Percentiles rank a stretch among this genome's conserved stretches.
phyloP scores from a whole-genome alignment of 2,329 filamentous ascomycete genomes.

The Ampelomyces quisqualis region DNA sequence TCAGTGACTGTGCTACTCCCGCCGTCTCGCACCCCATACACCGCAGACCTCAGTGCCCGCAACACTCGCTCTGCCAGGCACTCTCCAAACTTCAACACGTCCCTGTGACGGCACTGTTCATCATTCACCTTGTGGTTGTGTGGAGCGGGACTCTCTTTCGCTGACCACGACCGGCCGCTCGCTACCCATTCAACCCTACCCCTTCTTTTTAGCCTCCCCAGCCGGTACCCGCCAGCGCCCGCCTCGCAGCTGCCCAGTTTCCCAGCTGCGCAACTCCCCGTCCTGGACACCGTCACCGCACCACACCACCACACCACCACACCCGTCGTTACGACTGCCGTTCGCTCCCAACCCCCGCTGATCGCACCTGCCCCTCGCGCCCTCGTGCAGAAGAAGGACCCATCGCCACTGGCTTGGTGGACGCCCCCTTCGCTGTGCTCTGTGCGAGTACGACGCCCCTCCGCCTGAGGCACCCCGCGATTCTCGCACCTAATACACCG shows the following conservation, averaged over 20 bases:
- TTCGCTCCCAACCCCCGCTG: conserved; percentile 28
- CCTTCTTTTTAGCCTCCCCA: conserved; percentile 18
- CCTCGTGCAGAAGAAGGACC: conserved; percentile 12
- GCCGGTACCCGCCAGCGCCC: conserved; percentile 29
- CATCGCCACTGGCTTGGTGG: conserved; percentile 41
- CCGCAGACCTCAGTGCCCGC: too few species aligned
- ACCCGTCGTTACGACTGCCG: conserved; percentile 22
- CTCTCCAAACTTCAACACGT: conserved; percentile 19
- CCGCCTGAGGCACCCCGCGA: conserved; percentile 18
- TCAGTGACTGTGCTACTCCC: too few species aligned
- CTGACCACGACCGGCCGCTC: conserved; percentile 36
- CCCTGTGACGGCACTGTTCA: conserved; percentile 21
- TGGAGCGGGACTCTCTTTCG: conserved; percentile 19
- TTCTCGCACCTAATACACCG: conserved; percentile 11
- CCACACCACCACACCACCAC: conserved; percentile 9
- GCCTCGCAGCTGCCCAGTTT: conserved; percentile 37
- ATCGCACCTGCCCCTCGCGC: conserved; percentile 5
- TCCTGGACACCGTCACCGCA: conserved; percentile 19
- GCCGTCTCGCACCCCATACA: too few species aligned
- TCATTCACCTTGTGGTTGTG: conserved; percentile 18
- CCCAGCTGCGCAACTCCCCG: conserved; percentile 24
- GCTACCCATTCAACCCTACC: conserved; percentile 26
- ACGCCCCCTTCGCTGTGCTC: conserved; percentile 29
- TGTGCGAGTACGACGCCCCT: conserved; percentile 25
- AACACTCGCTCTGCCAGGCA: conserved; percentile 28